phyloP scores from a whole-genome alignment of 2,329 filamentous ascomycete species.

The Calonectria fujianensis region DNA sequence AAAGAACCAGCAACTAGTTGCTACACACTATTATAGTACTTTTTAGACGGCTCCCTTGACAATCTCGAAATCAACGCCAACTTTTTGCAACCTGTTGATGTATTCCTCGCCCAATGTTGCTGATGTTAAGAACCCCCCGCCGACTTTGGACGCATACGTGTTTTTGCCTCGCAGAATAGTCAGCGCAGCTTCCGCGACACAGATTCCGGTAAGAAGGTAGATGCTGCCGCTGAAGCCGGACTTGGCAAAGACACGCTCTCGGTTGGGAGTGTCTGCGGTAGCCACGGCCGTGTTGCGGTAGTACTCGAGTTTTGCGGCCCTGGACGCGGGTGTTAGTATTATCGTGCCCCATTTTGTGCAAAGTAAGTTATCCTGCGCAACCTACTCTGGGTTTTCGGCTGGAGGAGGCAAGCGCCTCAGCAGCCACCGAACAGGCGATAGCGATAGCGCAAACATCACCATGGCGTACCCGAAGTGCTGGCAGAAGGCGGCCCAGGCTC shows the following conservation, averaged over 20 bases:
- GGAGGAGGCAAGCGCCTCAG: not conserved
- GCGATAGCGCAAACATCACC: not conserved
- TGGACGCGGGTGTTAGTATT: not conserved
- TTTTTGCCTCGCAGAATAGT: not conserved
- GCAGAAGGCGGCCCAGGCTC: not conserved
- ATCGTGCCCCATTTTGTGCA: too few species aligned
- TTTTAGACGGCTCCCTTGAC: not conserved
- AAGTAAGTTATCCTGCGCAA: too few species aligned
- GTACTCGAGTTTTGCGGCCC: not conserved
- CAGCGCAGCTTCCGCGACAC: not conserved
- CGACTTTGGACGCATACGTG: not conserved
- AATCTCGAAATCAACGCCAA: not conserved
- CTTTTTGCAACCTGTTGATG: not conserved
- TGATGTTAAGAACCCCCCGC: not conserved
- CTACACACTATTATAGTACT: too few species aligned
- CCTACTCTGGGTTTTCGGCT: not conserved
- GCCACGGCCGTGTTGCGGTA: slow-evolving; percentile 1
- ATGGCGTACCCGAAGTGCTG: not conserved
- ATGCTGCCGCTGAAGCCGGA: not conserved
- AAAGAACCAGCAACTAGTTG: too few species aligned
- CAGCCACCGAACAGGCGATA: not conserved
- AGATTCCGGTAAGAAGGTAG: not conserved
- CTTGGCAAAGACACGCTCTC: not conserved
- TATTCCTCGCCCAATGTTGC: not conserved
- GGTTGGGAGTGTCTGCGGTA: not conserved